Conservation (phyloP, 1,284 basidiomycete species). For the Pyrrhoderma noxium region DNA sequence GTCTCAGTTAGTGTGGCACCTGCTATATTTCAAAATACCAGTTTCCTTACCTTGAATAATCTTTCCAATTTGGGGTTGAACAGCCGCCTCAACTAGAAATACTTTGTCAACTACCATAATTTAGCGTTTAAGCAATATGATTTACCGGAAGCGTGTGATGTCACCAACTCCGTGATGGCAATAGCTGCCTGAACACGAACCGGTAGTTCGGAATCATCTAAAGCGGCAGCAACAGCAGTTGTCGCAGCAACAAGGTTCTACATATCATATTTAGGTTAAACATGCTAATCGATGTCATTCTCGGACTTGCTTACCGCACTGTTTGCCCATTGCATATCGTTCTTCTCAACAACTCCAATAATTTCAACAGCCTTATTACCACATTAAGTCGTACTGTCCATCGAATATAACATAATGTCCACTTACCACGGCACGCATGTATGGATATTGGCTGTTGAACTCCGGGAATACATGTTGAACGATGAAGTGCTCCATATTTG, state of each 20-base stretch:
- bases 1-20: neutral
- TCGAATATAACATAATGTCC: neutral
- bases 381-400: constrained; percentile 13
- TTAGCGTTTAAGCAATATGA: constrained; percentile 5
- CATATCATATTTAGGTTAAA: neutral
- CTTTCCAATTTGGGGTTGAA: constrained; percentile 77
- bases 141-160: constrained; percentile 56
- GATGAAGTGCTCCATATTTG: constrained; percentile 71
- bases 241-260: constrained; percentile 62
- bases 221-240: constrained; percentile 47
- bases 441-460: constrained; percentile 56
- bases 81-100: constrained; percentile 54
- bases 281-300: too few relatives aligned
- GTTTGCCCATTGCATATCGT: constrained; percentile 57
- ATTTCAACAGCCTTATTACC: constrained; percentile 72
- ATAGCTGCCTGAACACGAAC: constrained; percentile 82
- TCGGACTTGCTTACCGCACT: constrained; percentile 59
- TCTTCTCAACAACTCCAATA: constrained; percentile 63
- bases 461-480: constrained; percentile 66
- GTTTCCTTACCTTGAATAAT: constrained; percentile 68
- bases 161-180: constrained; percentile 73
- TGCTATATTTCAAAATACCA: neutral
- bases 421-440: constrained; percentile 69
- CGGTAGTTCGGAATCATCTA: constrained; percentile 75
- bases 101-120: neutral